A percentile compares a stretch with the other conserved stretches of the same genome.
These are phyloP conservation scores for Theobroma cacao DNA, from an alignment of 345 rosid genomes.

Conservation along the genomic window DNA sequence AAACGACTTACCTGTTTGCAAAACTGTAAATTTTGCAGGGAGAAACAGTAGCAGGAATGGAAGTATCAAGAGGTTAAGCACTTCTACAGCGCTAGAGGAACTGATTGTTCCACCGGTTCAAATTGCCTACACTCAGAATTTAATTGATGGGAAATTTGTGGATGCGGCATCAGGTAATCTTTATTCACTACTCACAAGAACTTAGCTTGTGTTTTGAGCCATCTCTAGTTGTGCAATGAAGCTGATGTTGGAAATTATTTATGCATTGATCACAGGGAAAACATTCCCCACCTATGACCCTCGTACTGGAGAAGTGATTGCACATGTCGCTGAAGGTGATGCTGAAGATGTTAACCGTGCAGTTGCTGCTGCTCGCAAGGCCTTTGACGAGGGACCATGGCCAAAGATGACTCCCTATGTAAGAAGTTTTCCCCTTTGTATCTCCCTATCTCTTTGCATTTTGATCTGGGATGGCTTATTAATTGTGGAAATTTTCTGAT, in stretches of 20 bases:
- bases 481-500: neutral
- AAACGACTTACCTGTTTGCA: neutral
- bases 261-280: constrained; percentile 37
- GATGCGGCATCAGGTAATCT: constrained; percentile 83
- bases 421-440: neutral
- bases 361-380: constrained; percentile 73
- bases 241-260: constrained; percentile 4
- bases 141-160: constrained; percentile 78
- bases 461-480: neutral
- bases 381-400: constrained; percentile 83
- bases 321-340: constrained; percentile 71
- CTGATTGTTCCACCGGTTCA: constrained; percentile 65
- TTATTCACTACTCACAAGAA: neutral
- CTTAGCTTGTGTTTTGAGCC: neutral
- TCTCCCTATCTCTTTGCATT: neutral
- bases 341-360: constrained; percentile 63
- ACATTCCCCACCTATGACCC: constrained; percentile 68
- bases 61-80: constrained; percentile 46
- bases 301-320: constrained; percentile 65
- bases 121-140: constrained; percentile 59
- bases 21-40: constrained; percentile 35
- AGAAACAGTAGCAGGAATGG: constrained; percentile 29
- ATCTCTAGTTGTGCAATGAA: neutral
- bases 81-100: constrained; percentile 61
- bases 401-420: constrained; percentile 70